Conservation (phyloP, 1,284 basidiomycete genomes). For the Ganoderma resinaceum region DNA sequence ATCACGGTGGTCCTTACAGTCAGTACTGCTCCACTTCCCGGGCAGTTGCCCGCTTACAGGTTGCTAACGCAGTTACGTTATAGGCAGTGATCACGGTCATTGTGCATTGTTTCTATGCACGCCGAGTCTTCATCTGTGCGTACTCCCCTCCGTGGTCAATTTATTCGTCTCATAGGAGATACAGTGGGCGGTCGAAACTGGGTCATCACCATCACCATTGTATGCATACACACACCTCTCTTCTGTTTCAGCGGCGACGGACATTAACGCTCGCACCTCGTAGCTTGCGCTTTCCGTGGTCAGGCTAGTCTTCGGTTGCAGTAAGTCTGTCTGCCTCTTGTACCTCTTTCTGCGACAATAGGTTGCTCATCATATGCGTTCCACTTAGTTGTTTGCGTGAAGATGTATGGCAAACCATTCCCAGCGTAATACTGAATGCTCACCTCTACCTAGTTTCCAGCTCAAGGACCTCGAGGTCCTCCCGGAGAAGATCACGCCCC, state of each 20-base stretch:
- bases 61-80: not conserved
- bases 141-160: not conserved
- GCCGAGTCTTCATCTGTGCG: slow-evolving; percentile 22
- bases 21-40: not conserved
- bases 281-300: slow-evolving; percentile 19
- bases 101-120: slow-evolving; percentile 28
- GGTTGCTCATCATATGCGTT: not conserved
- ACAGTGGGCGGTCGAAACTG: slow-evolving; percentile 20
- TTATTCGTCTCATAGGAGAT: not conserved
- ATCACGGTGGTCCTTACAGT: slow-evolving; percentile 22
- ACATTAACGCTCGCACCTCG: too few relatives aligned
- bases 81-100: slow-evolving; percentile 27
- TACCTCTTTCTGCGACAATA: not conserved
- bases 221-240: not conserved
- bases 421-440: too few relatives aligned
- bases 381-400: slow-evolving; percentile 9
- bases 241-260: too few relatives aligned
- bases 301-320: slow-evolving; percentile 12
- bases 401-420: slow-evolving; percentile 7
- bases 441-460: not conserved
- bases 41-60: not conserved
- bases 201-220: not conserved
- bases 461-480: slow-evolving; percentile 10
- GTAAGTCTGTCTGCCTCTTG: not conserved
- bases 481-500: slow-evolving; percentile 8